Evolutionary conservation across 306 rosid species (phyloP).

Genomic region (Lagenaria siceraria): DNA sequence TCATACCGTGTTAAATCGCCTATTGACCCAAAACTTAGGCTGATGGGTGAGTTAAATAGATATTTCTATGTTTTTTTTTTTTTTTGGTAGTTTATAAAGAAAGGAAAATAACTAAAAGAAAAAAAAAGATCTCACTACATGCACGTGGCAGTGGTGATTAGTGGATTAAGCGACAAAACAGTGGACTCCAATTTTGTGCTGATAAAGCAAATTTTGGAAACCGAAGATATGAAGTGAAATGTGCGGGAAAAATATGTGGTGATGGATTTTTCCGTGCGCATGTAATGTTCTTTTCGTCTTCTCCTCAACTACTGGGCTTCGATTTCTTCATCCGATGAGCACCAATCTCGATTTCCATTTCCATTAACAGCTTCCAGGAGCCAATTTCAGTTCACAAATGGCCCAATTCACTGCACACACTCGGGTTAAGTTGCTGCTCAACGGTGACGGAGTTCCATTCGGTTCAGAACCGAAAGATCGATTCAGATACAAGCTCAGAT

Average conservation of each 20-base stretch:
- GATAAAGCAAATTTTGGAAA: neutral
- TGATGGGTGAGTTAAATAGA: no score
- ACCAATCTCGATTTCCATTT: neutral
- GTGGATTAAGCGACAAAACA: neutral
- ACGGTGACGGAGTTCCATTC: constrained; percentile 44
- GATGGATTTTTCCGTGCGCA: constrained; percentile 26
- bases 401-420: constrained; percentile 59
- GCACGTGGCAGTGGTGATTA: neutral
- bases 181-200: neutral
- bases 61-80: no score
- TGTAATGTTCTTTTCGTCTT: neutral
- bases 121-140: neutral
- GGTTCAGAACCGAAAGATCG: constrained; percentile 55
- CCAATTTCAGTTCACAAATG: constrained; percentile 17
- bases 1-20: no score
- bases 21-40: no score
- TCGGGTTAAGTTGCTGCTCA: constrained; percentile 45
- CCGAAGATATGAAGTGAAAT: constrained; percentile 15
- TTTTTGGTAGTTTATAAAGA: no score
- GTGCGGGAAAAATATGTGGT: constrained; percentile 34
- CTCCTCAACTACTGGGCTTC: neutral
- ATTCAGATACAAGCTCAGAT: constrained; percentile 29
- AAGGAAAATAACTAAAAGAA: no score
- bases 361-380: neutral
- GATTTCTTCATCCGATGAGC: neutral